Evolutionary conservation across 2,329 filamentous ascomycete species (phyloP).

Genomic region (Ilyonectria sp.): DNA sequence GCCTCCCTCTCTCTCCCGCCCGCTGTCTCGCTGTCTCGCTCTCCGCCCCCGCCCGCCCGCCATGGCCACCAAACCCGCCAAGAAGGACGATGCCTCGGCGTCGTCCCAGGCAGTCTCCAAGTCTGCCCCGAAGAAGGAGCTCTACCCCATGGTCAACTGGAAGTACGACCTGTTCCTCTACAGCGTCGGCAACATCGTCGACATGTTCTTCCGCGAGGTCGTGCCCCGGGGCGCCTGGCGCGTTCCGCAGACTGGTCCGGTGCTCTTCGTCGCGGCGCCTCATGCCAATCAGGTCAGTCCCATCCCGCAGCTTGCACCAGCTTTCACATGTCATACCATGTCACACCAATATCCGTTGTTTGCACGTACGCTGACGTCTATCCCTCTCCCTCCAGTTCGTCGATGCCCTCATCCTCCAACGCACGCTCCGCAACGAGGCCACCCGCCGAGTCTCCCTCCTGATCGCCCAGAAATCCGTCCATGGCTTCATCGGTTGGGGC

Average conservation of each 20-base stretch:
- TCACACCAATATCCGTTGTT: not conserved
- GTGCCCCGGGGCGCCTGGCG: slow-evolving; percentile 96
- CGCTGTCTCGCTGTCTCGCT: slow-evolving; percentile 12
- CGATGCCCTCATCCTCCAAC: slow-evolving; percentile 93
- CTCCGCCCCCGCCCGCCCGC: slow-evolving; percentile 2
- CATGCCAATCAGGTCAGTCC: slow-evolving; percentile 90
- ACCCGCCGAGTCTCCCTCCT: slow-evolving; percentile 92
- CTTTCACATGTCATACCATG: slow-evolving; percentile 23
- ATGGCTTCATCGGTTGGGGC: slow-evolving; percentile 91
- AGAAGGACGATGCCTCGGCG: slow-evolving; percentile 44
- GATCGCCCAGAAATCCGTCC: slow-evolving; percentile 95
- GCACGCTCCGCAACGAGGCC: slow-evolving; percentile 88
- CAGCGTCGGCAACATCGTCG: slow-evolving; percentile 85
- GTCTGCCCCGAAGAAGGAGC: slow-evolving; percentile 62
- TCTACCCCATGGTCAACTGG: slow-evolving; percentile 79
- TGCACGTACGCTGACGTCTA: slow-evolving; percentile 28
- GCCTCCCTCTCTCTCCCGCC: slow-evolving; percentile 11
- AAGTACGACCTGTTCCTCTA: slow-evolving; percentile 86
- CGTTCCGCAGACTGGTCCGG: slow-evolving; percentile 87
- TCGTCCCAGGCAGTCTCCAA: slow-evolving; percentile 41
- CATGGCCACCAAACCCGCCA: slow-evolving; percentile 44
- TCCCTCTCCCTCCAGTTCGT: slow-evolving; percentile 79
- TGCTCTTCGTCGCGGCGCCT: slow-evolving; percentile 96
- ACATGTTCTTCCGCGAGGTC: slow-evolving; percentile 98
- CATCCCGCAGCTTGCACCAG: slow-evolving; percentile 1